Evolutionary conservation across 2,329 filamentous ascomycete species (phyloP), one percentile per base, ranked within the genome.

Genomic region (Thermoascus crustaceus): DNA sequence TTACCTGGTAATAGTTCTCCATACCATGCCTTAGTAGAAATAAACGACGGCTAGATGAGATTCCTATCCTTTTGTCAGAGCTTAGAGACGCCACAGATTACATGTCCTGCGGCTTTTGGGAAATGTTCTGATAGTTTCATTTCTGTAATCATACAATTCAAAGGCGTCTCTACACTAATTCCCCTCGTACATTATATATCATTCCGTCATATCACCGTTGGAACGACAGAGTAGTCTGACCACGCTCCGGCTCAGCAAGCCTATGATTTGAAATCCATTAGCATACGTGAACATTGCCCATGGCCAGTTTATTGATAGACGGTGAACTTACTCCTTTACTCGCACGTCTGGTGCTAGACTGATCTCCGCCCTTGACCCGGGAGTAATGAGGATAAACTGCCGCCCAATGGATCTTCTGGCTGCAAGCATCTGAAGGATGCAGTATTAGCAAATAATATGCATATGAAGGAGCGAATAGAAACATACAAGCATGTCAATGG

Each of bases 311-410:
- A n/a, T n/a, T n/a, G n/a, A n/a, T 14, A n/a, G 17, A 11, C 11
- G 26, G 11, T 32, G 16, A 22, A 53, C 59, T 40, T 58, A 64
- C 57, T 68, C 64, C 41, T 63, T 63, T 8, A 65, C 61, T 30
- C 55, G 50, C 5, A 68, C 63, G 48, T 68, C 65, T 10, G 60
- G 55, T n/a, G 62, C 58, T 29, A 60, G 51, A 18, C 50, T 63
- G 35, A 68, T 68, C 32, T 68, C 65, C 7, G 55, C 63, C 64
- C 94, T 86, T 30, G 82, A 82, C 49, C 94, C 93, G 18, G 91
- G 91, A 2, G 89, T 95, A 56, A 98, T 98, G 37, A 98, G 75
- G 45, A 98, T 88, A 53, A 93, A 98, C 57, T 98, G 91, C 42
- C 86, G 76, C 17, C 87, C 86, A n/a, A 91, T 80, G 2, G 85